phyloP scores from a whole-genome alignment of 2,329 filamentous ascomycete genomes.

The Aureobasidium sp. region DNA sequence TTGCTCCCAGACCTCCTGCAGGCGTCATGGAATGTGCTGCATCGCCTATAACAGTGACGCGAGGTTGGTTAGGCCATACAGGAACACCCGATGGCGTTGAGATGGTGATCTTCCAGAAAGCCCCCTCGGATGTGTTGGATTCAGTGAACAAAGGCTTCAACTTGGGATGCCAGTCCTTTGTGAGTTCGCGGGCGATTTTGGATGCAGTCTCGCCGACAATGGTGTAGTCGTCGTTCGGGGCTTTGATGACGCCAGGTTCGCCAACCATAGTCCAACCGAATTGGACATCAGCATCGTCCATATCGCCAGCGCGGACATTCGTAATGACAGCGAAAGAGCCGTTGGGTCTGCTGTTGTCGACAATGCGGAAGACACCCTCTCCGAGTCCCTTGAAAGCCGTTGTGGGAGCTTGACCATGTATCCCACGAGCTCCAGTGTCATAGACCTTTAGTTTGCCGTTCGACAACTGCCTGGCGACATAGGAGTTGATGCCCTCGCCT shows the following conservation, averaged over 20 bases:
- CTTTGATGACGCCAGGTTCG: conserved; percentile 47
- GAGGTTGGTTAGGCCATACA: conserved; percentile 49
- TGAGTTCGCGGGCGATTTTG: conserved; percentile 48
- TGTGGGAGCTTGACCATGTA: conserved; percentile 57
- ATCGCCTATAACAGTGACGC: conserved; percentile 53
- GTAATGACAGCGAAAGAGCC: conserved; percentile 52
- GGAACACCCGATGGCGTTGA: conserved; percentile 53
- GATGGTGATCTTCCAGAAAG: conserved; percentile 61
- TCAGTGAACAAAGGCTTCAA: conserved; percentile 51
- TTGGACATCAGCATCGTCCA: conserved; percentile 47
- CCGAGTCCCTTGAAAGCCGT: conserved; percentile 54
- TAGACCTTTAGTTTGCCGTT: conserved; percentile 51
- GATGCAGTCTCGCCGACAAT: conserved; percentile 51
- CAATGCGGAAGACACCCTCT: conserved; percentile 54
- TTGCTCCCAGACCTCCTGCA: conserved; percentile 44
- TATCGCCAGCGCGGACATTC: conserved; percentile 53
- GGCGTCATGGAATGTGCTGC: conserved; percentile 53
- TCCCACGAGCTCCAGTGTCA: conserved; percentile 55
- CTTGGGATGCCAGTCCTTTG: conserved; percentile 47
- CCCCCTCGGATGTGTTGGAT: conserved; percentile 49
- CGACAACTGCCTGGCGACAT: conserved; percentile 52
- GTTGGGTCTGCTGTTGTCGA: conserved; percentile 40
- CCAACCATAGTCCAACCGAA: conserved; percentile 59
- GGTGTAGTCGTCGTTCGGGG: conserved; percentile 53
- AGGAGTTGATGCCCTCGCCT: conserved; percentile 56